Evolutionary conservation across 176 grass and related monocot genomes (phyloP).

Genomic region (Carex littledalei): DNA sequence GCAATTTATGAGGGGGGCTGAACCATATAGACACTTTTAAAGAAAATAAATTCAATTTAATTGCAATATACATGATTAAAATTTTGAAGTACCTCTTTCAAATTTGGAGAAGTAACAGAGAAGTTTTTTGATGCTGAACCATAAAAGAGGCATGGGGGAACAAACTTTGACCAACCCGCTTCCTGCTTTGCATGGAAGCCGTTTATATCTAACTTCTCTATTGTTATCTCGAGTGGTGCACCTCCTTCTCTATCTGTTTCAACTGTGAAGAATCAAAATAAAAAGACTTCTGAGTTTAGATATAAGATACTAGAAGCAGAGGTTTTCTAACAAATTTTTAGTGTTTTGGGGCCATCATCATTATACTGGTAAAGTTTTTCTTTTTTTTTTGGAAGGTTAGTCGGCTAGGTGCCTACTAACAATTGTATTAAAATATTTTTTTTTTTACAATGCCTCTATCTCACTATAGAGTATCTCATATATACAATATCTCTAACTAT

Average conservation of each 20-base stretch:
- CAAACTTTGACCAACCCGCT: slow-evolving; percentile 35
- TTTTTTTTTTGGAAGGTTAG: no score
- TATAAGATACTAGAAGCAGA: neutral
- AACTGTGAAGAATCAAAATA: slow-evolving; percentile 44
- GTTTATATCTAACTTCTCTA: slow-evolving; percentile 31
- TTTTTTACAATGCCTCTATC: no score
- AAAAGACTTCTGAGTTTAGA: neutral
- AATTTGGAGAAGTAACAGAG: neutral
- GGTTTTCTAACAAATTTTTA: neutral
- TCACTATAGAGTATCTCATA: no score
- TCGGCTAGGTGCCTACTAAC: no score
- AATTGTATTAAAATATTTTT: no score
- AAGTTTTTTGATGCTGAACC: neutral
- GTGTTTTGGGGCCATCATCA: neutral
- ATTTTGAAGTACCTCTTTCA: neutral
- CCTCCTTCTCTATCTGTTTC: slow-evolving; percentile 69
- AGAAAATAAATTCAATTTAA: no score
- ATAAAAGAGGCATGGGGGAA: slow-evolving; percentile 45
- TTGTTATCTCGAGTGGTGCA: slow-evolving; percentile 49
- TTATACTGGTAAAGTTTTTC: neutral
- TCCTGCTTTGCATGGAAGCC: slow-evolving; percentile 44
- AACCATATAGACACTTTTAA: no score
- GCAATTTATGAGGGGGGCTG: no score
- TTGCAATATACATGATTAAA: no score
- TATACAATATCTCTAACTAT: no score